A percentile compares a stretch with the other conserved stretches of the same genome.
Evolutionary conservation across 169 alveolate species (phyloP).

Genomic region (Cryptosporidium felis): DNA sequence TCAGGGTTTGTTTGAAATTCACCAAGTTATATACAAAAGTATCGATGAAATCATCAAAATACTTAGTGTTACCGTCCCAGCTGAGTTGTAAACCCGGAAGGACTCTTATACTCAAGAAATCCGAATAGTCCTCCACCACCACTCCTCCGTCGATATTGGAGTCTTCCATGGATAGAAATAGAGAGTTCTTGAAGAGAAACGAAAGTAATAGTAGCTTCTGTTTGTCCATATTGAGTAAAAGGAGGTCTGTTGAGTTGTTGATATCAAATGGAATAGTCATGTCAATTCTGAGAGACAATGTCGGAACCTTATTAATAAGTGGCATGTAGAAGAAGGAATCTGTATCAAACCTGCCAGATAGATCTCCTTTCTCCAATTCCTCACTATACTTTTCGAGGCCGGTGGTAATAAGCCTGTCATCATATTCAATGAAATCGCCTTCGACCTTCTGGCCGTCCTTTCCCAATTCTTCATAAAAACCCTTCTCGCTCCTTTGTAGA

Average conservation of each 20-base stretch:
- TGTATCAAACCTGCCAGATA: not conserved
- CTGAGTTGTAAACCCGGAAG: slow-evolving; percentile 24
- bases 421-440: not conserved
- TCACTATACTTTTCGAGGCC: not conserved
- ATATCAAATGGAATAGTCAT: slow-evolving; percentile 8
- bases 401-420: not conserved
- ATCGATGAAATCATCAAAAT: slow-evolving; percentile 19
- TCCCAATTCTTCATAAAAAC: too few species aligned
- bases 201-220: slow-evolving; percentile 15
- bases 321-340: slow-evolving; percentile 55
- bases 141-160: not conserved
- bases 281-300: slow-evolving; percentile 5
- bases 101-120: slow-evolving; percentile 4
- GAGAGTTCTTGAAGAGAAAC: slow-evolving; percentile 8
- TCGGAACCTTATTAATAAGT: slow-evolving; percentile 9
- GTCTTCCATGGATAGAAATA: not conserved
- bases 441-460: not conserved
- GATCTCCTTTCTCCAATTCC: not conserved
- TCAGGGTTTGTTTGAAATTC: slow-evolving; percentile 8
- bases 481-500: too few species aligned
- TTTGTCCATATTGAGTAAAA: slow-evolving; percentile 15
- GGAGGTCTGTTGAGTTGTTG: slow-evolving; percentile 28
- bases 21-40: not conserved
- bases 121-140: slow-evolving; percentile 20
- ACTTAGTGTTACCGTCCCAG: slow-evolving; percentile 35